A percentile compares a stretch with the other conserved stretches of the same genome.
Evolutionary conservation across 2,329 filamentous ascomycete genomes (phyloP).

Genomic region (Sporothrix sp.): DNA sequence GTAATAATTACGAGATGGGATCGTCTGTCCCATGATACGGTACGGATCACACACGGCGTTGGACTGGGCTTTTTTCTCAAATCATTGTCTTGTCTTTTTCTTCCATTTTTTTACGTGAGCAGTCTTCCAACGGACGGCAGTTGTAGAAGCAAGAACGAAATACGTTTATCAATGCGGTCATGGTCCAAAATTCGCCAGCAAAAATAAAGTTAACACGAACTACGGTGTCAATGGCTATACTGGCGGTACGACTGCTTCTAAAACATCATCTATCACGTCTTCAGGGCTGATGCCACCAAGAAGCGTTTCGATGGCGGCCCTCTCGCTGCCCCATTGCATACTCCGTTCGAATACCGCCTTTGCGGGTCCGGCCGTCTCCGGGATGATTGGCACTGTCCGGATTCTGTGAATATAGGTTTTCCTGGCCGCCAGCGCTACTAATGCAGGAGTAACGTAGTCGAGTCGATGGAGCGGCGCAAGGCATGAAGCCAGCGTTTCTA

Average conservation of each 20-base stretch:
- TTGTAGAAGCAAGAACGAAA: neutral
- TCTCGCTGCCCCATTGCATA: slow-evolving; percentile 83
- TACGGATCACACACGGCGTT: slow-evolving; percentile 7
- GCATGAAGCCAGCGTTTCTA: slow-evolving; percentile 57
- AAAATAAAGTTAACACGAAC: neutral
- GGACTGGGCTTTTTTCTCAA: neutral
- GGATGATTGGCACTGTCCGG: slow-evolving; percentile 49
- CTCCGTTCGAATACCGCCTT: slow-evolving; percentile 67
- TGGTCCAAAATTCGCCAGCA: neutral
- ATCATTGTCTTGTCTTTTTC: neutral
- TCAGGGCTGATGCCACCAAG: slow-evolving; percentile 54
- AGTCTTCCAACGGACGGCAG: neutral
- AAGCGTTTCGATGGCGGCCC: slow-evolving; percentile 56
- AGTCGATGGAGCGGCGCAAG: slow-evolving; percentile 75
- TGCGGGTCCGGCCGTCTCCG: neutral
- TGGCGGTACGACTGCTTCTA: slow-evolving; percentile 47
- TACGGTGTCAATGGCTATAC: too few species aligned
- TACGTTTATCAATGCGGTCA: too few species aligned
- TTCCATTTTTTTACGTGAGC: neutral
- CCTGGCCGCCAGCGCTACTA: slow-evolving; percentile 69
- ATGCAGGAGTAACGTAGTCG: slow-evolving; percentile 71
- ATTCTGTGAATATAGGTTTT: slow-evolving; percentile 88
- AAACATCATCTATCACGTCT: slow-evolving; percentile 55
- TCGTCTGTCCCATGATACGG: neutral
- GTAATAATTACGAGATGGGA: neutral